Evolutionary conservation across 805 yeast species (phyloP), one percentile per base, ranked within the genome.

Genomic region (Soucietia sequanensis): DNA sequence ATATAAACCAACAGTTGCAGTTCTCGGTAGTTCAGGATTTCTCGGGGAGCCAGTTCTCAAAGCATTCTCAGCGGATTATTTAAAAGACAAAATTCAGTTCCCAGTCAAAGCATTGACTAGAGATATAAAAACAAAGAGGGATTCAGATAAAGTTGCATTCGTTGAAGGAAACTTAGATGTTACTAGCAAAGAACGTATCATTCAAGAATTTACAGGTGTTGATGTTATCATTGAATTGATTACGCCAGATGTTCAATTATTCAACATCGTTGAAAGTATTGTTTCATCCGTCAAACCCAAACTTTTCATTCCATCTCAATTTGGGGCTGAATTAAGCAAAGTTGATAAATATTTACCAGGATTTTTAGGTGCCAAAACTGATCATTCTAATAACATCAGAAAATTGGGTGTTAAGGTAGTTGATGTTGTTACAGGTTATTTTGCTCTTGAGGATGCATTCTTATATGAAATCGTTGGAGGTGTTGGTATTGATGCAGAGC

Each of bases 221-320:
- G 81, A 78, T 44, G 80, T 72, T 13, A 57, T 80, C 15, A 51
- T 80, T 44, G 72, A 75, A 41, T 56, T 78, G 28, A 44, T 65
- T 27, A 45, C 43, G 18, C 65, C 71, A 6, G 50, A 47, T 12
- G 33, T 48, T 13, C n/a, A n/a, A n/a, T n/a, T n/a, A n/a, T 67
- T 58, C 21, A 57, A 44, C 1, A 41, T 59, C n/a, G 39, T 70
- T 22, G 75, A 71, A 31, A 67, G 46, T 16, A 33, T 72, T 6
- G 69, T 70, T 3, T 49, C 52, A 7, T 55, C 48, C 20, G 65
- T 62, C 33, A 69, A 71, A 42, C 76, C 78, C 31, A 70, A 72
- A 48, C 49, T 76, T 22, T 79, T 68, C 58, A 70, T 78, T 43
- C 82, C 84, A 21, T 72, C 81, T 2, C 84, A 78, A 46, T 80